Evolutionary conservation across 768 basidiomycete genomes (phyloP), one percentile per base, ranked within the genome.

Genomic region (Rhodotorula paludigena): DNA sequence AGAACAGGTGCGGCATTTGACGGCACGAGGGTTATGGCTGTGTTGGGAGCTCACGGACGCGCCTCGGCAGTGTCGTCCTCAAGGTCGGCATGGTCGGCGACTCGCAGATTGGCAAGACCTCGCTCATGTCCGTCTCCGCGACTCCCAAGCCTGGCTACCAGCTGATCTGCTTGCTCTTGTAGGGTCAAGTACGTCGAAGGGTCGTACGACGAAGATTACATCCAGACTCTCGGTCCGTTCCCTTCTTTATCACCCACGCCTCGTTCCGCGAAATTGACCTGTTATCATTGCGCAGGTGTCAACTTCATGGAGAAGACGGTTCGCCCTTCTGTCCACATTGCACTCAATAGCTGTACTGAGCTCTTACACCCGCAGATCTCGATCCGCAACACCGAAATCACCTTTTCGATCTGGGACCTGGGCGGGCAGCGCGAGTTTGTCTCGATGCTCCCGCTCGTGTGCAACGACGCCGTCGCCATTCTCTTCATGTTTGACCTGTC

Each of bases 401-500:
- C 94, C 5, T 98, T 99, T 82, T 97, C 93, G 72, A 96, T 98
- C 80, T 99, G 96, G 70, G 73, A 72, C 55, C 63, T 71, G 51
- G 70, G 71, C 62, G 77, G 91, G 55, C 94, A 99, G 78, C 84
- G 94, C 60, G 96, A 99, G 80, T 99, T 99, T 79, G 96, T 99
- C 30, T 67, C 67, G 33, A 72, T 72, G 71, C 60, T 72, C 15
- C 73, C 64, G 10, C 53, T 74, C 41, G 66, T 71, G 12, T 97
- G 92, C 80, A 98, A 97, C 77, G 94, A 98, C 75, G 94, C 96
- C n/a, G 93, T 98, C 64, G 96, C 96, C 47, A 94, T 99, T 76
- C 83, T 99, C 54, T 99, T 98, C 86, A 98, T 98, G 96, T 99
- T 99, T 78, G 96, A 99, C 81, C 84, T 99, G 53, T 92, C 91